These are phyloP conservation scores for Pseudozyma sp. DNA, from an alignment of 1,284 basidiomycete species.

Conservation along the genomic window DNA sequence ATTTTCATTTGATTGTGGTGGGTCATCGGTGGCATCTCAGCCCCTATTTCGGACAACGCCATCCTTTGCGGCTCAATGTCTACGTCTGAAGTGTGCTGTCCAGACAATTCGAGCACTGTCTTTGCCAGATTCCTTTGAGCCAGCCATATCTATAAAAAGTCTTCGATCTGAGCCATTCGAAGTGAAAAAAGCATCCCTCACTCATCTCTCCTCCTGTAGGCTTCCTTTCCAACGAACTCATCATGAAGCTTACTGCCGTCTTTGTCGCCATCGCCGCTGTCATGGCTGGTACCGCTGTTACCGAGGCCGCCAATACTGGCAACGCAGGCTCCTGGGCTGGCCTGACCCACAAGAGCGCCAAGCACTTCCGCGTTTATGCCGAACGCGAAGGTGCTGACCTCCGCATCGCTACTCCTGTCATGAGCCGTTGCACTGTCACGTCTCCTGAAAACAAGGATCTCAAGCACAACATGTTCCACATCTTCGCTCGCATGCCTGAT, in stretches of 20 bases:
- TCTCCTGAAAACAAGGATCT: not conserved
- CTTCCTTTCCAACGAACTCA: not conserved
- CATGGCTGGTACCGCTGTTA: conserved; percentile 7
- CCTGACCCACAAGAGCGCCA: conserved; percentile 8
- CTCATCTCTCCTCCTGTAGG: not conserved
- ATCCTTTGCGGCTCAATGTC: too few species aligned
- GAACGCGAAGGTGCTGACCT: conserved; percentile 1
- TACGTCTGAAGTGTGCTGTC: too few species aligned
- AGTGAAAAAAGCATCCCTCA: not conserved
- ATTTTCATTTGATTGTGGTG: too few species aligned
- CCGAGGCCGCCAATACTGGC: conserved; percentile 6
- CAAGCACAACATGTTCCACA: not conserved
- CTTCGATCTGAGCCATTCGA: not conserved
- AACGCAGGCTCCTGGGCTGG: conserved; percentile 9
- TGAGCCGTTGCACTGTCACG: not conserved
- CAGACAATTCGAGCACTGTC: too few species aligned
- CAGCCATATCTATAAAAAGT: not conserved
- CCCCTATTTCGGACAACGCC: too few species aligned
- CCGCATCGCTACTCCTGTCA: not conserved
- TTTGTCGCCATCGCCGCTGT: conserved; percentile 12
- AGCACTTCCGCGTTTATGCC: conserved; percentile 7
- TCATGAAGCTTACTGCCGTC: conserved; percentile 21
- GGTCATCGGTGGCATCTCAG: too few species aligned
- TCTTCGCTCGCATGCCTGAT: too few species aligned
- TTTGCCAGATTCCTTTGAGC: too few species aligned